A percentile compares a stretch with the other conserved stretches of the same genome.
These are phyloP conservation scores for Buxus sempervirens DNA, from an alignment of 164 flowering plant species.

Conservation along the genomic window DNA sequence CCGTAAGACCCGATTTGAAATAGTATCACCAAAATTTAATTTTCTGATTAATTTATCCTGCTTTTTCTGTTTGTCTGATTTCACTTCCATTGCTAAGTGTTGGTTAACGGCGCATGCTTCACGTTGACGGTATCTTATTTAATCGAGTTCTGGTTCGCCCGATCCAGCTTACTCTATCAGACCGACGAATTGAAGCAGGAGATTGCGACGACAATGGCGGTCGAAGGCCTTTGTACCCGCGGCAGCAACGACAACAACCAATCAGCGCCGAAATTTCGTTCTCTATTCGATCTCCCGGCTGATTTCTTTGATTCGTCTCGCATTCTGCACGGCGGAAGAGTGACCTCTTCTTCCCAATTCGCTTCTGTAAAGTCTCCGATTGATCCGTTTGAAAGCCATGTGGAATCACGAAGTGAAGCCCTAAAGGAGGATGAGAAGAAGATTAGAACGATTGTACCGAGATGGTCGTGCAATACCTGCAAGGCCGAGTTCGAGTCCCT, in stretches of 20 bases:
- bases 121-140: no score
- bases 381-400: constrained; percentile 2
- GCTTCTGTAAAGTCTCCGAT: constrained; percentile 5
- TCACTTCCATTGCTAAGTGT: no score
- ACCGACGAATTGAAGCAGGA: background rate
- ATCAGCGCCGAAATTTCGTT: constrained; percentile 39
- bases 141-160: no score
- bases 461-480: constrained; percentile 87
- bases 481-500: constrained; percentile 80
- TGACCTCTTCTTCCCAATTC: background rate
- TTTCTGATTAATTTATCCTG: no score
- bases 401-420: background rate
- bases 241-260: constrained; percentile 8
- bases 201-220: constrained; percentile 5
- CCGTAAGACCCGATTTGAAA: no score
- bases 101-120: no score
- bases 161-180: no score
- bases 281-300: constrained; percentile 57
- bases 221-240: constrained; percentile 11
- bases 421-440: constrained; percentile 3
- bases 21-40: no score
- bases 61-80: no score
- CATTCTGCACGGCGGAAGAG: constrained; percentile 27
- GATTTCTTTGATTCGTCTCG: constrained; percentile 62
- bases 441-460: constrained; percentile 14